Evolutionary conservation across 2,329 filamentous ascomycete genomes (phyloP).

Genomic region (Dichotomopilus funicola): DNA sequence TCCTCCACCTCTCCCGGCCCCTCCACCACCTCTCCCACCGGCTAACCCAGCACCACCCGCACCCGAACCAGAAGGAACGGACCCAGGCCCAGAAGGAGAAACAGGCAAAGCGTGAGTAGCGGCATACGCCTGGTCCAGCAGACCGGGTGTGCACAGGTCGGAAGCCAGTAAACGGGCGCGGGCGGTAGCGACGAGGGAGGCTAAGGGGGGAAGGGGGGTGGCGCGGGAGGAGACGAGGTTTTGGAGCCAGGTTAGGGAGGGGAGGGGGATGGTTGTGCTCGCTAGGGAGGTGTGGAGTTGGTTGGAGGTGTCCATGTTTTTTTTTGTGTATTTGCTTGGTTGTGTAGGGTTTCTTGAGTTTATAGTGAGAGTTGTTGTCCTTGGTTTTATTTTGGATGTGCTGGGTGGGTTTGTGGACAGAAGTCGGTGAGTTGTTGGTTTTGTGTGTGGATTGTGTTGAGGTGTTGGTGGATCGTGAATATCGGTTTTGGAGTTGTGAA

Average conservation of each 20-base stretch:
- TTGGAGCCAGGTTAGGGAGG: conserved; percentile 55
- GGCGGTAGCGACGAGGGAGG: conserved; percentile 70
- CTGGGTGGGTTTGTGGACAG: not conserved
- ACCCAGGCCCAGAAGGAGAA: no score
- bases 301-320: conserved; percentile 32
- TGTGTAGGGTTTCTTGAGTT: no score
- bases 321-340: not conserved
- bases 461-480: not conserved
- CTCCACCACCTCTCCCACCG: not conserved
- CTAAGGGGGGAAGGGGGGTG: conserved; percentile 54
- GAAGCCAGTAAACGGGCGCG: conserved; percentile 72
- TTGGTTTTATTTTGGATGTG: no score
- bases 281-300: conserved; percentile 49
- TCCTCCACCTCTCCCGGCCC: not conserved
- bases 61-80: no score
- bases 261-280: conserved; percentile 47
- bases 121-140: conserved; percentile 39
- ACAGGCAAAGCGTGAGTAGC: conserved; percentile 48
- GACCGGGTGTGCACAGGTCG: conserved; percentile 60
- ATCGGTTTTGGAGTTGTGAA: not conserved
- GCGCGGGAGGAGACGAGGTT: conserved; percentile 49
- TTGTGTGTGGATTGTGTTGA: not conserved
- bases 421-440: not conserved
- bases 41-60: conserved; percentile 3
- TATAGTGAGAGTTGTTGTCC: no score